Base-by-base conservation (phyloP, 257 asterid genomes). In the Penstemon newberryi region DNA sequence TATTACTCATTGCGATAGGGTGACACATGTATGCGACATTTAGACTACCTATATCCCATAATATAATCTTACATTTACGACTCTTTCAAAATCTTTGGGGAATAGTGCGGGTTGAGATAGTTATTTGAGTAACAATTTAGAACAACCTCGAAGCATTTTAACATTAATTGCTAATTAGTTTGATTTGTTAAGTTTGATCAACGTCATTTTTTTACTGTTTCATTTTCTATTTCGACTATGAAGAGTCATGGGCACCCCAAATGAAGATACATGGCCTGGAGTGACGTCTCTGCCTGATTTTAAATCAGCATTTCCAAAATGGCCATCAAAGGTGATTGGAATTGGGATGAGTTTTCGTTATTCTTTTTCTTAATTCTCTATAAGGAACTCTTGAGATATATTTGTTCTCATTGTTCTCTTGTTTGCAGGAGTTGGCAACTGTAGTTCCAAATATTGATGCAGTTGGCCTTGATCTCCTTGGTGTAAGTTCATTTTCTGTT, bases 231-330 rank as follows among this genome's bases (percentile, higher is more conserved):
- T 54, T 69, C 73, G 36, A 64, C 36, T 42, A 45, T 76, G 74
- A 79, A 93, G 99, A 73, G 70, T 84, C 67, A 77, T 87, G 96
- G 99, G 99, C 55, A 93, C 99, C 76, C 99, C 99, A n/a, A 88
- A 84, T 65, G 99, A 93, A 81, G 94, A 82, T 67, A 83, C 84
- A 36, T 93, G 97, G 99, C 95, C 96, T 50, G 97, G 99, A 67
- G 96, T 93, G 77, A 87, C 96, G 45, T 85, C 97, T 71, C 88
- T 90, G 58, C 99, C 97, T 65, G 99, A 90, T 77, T 93, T 79
- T 60, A 90, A 87, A 84, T 79, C 95, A 67, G 67, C 96, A 71
- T 93, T 90, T 78, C 97, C 96, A 3, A 90, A 81, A 75, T 88
- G 96, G 95, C 89, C 90, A 46, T 7, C 88, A 45, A 85, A 87